Conservation (phyloP, 2,329 filamentous ascomycete genomes). For the Colletotrichum sp. region DNA sequence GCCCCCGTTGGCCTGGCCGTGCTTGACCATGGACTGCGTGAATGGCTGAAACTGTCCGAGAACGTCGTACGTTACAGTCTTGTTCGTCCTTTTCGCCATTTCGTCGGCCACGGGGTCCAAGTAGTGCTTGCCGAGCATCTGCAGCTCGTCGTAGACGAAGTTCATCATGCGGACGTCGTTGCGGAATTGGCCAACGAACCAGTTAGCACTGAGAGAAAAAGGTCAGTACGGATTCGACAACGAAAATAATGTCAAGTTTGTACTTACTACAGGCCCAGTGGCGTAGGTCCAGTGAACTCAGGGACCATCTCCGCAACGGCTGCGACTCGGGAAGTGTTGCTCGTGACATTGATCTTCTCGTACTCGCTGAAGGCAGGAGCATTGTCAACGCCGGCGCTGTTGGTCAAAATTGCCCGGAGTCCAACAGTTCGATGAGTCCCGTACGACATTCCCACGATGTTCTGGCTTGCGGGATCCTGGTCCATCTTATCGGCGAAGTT, state of each 20-base stretch:
- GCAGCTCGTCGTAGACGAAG: conserved; percentile 33
- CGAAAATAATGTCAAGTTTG: no score
- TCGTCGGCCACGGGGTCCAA: conserved; percentile 27
- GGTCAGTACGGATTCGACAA: no score
- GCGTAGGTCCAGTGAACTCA: conserved; percentile 35
- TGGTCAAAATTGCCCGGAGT: conserved; percentile 29
- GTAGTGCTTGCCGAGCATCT: conserved; percentile 28
- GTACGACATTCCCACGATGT: conserved; percentile 30
- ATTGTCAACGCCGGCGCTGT: conserved; percentile 26
- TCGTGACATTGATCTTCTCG: conserved; percentile 25
- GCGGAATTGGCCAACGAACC: conserved; percentile 34
- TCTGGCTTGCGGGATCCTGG: conserved; percentile 30
- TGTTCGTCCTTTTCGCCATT: conserved; percentile 25
- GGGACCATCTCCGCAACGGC: conserved; percentile 31
- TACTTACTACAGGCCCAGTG: conserved; percentile 29
- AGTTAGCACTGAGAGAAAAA: conserved; percentile 27
- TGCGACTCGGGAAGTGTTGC: conserved; percentile 25
- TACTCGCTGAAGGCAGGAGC: conserved; percentile 29
- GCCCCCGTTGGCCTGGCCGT: conserved; percentile 29
- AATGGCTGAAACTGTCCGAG: conserved; percentile 31
- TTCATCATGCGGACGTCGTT: conserved; percentile 33
- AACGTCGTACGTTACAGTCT: background rate
- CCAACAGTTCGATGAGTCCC: conserved; percentile 13
- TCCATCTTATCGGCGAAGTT: conserved; percentile 31
- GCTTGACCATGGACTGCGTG: conserved; percentile 30